phyloP scores from a whole-genome alignment of 306 rosid species.

The Fragaria ananassa region DNA sequence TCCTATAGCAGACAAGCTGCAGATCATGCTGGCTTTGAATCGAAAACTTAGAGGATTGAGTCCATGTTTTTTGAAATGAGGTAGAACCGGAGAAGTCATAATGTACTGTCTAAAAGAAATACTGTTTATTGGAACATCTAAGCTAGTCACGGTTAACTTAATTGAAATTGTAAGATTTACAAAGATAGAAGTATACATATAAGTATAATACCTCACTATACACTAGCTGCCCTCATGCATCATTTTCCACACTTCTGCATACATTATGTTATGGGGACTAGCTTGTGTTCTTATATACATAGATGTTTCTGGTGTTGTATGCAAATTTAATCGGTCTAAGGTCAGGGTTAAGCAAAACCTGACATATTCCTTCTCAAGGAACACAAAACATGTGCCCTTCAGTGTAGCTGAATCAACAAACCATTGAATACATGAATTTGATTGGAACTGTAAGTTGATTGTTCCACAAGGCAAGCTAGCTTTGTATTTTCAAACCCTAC shows the following conservation, averaged over 20 bases:
- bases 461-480: constrained; percentile 31
- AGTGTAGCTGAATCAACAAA: constrained; percentile 27
- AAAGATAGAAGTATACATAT: too few species aligned
- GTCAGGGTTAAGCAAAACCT: constrained; percentile 16
- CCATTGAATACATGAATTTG: constrained; percentile 23
- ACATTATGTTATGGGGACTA: neutral
- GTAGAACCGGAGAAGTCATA: too few species aligned
- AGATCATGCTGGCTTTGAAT: too few species aligned
- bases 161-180: too few species aligned
- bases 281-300: neutral
- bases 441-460: constrained; percentile 21
- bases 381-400: constrained; percentile 21
- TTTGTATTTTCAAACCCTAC: constrained; percentile 19
- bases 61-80: too few species aligned
- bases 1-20: too few species aligned
- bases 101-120: too few species aligned
- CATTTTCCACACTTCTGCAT: neutral
- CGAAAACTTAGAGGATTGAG: too few species aligned
- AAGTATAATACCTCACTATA: too few species aligned
- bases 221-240: neutral
- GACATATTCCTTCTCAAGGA: neutral
- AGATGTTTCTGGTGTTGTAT: neutral
- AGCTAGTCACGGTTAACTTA: neutral
- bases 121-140: neutral
- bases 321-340: neutral